These are phyloP conservation scores for Citrus hindsii DNA, from an alignment of 345 rosid genomes.

Conservation along the genomic window DNA sequence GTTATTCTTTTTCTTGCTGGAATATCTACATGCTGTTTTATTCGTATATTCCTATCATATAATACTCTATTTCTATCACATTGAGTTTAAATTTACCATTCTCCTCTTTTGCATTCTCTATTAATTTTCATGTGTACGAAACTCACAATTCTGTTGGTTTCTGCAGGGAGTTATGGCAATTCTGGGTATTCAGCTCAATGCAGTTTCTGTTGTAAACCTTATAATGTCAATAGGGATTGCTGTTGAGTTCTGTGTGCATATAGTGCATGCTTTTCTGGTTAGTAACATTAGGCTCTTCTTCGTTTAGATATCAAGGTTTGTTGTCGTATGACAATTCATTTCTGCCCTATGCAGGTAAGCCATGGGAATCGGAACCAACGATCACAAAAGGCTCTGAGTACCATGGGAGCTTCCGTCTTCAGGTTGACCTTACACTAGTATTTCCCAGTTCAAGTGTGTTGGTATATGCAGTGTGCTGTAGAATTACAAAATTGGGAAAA, in stretches of 20 bases:
- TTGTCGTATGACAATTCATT: neutral
- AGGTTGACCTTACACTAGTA: conserved; percentile 40
- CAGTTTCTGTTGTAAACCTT: conserved; percentile 91
- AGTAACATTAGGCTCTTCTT: conserved; percentile 27
- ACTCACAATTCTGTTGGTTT: conserved; percentile 5
- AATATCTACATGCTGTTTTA: neutral
- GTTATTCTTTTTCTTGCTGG: neutral
- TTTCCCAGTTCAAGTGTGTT: neutral
- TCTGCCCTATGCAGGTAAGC: conserved; percentile 51
- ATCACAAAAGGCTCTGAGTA: conserved; percentile 66
- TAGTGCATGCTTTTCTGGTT: conserved; percentile 85
- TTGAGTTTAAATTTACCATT: neutral
- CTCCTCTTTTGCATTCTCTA: neutral
- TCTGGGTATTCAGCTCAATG: conserved; percentile 87
- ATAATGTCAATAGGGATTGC: conserved; percentile 94
- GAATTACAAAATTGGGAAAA: neutral
- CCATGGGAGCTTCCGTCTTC: conserved; percentile 99
- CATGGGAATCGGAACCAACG: conserved; percentile 70
- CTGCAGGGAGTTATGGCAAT: conserved; percentile 91
- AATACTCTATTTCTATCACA: neutral
- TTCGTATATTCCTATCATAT: neutral
- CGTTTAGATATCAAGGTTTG: neutral
- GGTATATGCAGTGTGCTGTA: neutral
- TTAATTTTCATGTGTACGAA: neutral
- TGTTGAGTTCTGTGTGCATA: conserved; percentile 93